Conservation (phyloP, 257 asterid species). For the Paraleonurus japonicus region DNA sequence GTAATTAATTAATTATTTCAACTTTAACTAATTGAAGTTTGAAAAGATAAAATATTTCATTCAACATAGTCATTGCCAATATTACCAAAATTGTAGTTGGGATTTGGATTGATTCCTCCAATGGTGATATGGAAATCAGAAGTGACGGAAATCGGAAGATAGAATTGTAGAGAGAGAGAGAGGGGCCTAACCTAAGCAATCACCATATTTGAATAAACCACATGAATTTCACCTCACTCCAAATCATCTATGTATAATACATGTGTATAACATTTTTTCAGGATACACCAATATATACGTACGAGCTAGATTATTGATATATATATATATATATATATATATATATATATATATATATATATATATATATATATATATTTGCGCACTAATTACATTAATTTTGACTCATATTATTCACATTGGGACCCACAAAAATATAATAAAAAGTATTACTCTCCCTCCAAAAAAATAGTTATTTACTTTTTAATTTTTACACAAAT, state of each 20-base stretch:
- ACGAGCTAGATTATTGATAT: neutral
- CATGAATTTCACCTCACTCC: conserved; percentile 32
- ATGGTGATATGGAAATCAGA: neutral
- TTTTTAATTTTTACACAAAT: no score
- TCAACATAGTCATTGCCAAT: conserved; percentile 29
- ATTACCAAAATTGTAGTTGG: neutral
- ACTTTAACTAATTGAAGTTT: neutral
- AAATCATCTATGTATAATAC: conserved; percentile 16
- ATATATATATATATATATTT: no score
- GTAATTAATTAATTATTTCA: no score
- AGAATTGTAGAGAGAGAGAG: conserved; percentile 13
- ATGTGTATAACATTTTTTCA: conserved; percentile 6
- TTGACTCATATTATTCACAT: no score
- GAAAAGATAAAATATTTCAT: neutral
- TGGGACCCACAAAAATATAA: no score
- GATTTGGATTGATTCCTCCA: conserved; percentile 17
- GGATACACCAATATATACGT: neutral
- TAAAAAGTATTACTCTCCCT: no score
- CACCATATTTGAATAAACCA: conserved; percentile 42
- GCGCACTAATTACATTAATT: no score
- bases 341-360: no score
- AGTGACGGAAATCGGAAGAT: conserved; percentile 24
- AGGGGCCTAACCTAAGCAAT: conserved; percentile 46
- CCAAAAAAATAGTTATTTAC: no score
- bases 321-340: no score